phyloP scores from a whole-genome alignment of 306 rosid species.

The Erythrophleum fordii region DNA sequence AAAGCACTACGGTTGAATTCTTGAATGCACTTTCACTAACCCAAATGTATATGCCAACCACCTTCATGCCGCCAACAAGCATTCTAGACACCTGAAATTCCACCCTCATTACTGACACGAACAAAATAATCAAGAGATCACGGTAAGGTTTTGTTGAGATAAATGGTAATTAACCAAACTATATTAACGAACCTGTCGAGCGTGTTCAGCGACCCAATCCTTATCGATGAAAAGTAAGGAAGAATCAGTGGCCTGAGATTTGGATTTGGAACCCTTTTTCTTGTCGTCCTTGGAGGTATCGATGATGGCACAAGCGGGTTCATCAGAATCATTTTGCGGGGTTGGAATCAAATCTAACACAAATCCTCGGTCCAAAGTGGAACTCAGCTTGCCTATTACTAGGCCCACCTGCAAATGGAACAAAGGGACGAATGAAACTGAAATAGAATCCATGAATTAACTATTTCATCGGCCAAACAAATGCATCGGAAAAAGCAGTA shows the following conservation, averaged over 20 bases:
- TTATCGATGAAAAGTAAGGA: slow-evolving; percentile 67
- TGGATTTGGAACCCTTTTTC: slow-evolving; percentile 68
- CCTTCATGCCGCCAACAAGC: slow-evolving; percentile 86
- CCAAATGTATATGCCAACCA: slow-evolving; percentile 82
- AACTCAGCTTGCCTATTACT: slow-evolving; percentile 74
- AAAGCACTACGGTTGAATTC: slow-evolving; percentile 75
- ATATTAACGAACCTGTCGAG: slow-evolving; percentile 70
- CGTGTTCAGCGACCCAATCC: slow-evolving; percentile 95
- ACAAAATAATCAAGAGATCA: background rate
- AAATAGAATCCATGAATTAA: background rate
- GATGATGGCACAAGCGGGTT: slow-evolving; percentile 60
- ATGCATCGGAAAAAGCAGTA: slow-evolving; percentile 1
- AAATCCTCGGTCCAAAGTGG: slow-evolving; percentile 74
- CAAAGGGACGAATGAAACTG: slow-evolving; percentile 2
- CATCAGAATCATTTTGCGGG: slow-evolving; percentile 74
- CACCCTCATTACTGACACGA: background rate
- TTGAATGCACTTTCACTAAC: slow-evolving; percentile 64
- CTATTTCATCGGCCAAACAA: background rate
- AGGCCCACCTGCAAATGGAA: slow-evolving; percentile 71
- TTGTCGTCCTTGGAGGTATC: slow-evolving; percentile 62
- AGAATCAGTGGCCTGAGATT: slow-evolving; percentile 59
- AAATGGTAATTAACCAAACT: background rate
- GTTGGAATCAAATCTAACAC: slow-evolving; percentile 81
- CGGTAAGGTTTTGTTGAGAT: background rate
- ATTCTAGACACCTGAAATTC: slow-evolving; percentile 67